Conservation (phyloP, 306 rosid species). For the Luffa acutangula region DNA sequence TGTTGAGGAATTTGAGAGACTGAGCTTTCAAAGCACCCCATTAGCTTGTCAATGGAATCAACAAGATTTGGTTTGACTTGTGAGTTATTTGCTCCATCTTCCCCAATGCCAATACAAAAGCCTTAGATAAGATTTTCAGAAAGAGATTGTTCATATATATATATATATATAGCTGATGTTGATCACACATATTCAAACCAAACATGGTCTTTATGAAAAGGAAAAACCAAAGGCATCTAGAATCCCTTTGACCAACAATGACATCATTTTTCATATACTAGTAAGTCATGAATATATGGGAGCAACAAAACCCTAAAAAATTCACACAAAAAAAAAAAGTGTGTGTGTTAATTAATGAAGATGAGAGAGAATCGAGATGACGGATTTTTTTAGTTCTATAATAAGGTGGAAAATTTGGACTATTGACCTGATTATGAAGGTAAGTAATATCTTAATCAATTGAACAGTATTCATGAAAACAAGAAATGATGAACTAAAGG, state of each 20-base stretch:
- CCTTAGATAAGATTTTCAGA: neutral
- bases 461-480: too few species aligned
- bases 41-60: slow-evolving; percentile 1
- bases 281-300: too few species aligned
- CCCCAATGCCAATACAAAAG: neutral
- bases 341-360: too few species aligned
- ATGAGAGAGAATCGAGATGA: too few species aligned
- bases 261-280: neutral
- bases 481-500: too few species aligned
- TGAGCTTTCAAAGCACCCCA: slow-evolving; percentile 8
- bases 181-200: neutral
- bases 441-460: too few species aligned
- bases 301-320: too few species aligned
- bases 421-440: too few species aligned
- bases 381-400: too few species aligned
- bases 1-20: neutral
- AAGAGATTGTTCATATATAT: neutral
- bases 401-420: too few species aligned
- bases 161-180: neutral
- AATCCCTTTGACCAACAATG: neutral
- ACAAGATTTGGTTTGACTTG: neutral
- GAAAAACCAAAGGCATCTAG: neutral
- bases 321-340: too few species aligned
- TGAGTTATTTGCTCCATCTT: neutral
- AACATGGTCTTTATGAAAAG: neutral